A percentile compares a stretch with the other conserved stretches of the same genome.
These are phyloP conservation scores for Talaromyces proteolyticus DNA, from an alignment of 495 filamentous ascomycete species.

Conservation along the genomic window DNA sequence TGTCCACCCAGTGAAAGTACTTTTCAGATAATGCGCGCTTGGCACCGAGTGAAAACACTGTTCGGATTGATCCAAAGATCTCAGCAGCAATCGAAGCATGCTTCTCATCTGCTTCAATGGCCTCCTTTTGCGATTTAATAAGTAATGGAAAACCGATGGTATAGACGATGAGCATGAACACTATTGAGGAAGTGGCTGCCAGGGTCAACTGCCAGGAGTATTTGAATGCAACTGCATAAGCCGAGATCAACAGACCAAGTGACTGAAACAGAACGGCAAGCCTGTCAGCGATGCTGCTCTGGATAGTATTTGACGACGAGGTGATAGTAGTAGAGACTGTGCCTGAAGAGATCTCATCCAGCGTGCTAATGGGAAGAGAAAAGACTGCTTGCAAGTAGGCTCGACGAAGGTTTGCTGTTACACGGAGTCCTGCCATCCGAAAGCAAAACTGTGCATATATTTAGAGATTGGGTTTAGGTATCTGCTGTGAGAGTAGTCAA, in stretches of 20 bases:
- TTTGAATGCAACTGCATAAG: slow-evolving; percentile 44
- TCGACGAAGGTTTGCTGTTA: slow-evolving; percentile 22
- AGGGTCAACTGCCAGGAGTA: slow-evolving; percentile 44
- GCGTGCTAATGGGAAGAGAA: slow-evolving; percentile 21
- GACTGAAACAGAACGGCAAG: slow-evolving; percentile 43
- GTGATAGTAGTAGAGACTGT: slow-evolving; percentile 54
- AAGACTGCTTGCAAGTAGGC: slow-evolving; percentile 27
- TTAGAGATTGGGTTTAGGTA: not conserved
- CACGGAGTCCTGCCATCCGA: slow-evolving; percentile 40
- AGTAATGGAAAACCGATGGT: slow-evolving; percentile 29
- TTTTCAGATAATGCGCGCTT: slow-evolving; percentile 26
- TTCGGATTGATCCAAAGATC: slow-evolving; percentile 41
- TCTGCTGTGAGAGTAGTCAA: not conserved
- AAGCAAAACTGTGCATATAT: slow-evolving; percentile 41
- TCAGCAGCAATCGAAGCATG: slow-evolving; percentile 42
- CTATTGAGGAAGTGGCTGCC: slow-evolving; percentile 28
- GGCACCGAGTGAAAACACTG: slow-evolving; percentile 49
- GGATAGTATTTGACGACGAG: slow-evolving; percentile 55
- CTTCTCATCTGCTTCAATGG: slow-evolving; percentile 20
- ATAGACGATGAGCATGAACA: slow-evolving; percentile 30
- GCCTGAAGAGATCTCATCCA: slow-evolving; percentile 26
- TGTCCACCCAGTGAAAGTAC: slow-evolving; percentile 48
- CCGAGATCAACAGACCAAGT: slow-evolving; percentile 41
- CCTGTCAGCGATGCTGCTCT: slow-evolving; percentile 61
- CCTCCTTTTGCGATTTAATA: slow-evolving; percentile 25